A percentile compares a stretch with the other conserved stretches of the same genome.
These are phyloP conservation scores for Hortiboletus campestris DNA, from an alignment of 768 basidiomycete genomes.

Conservation along the genomic window DNA sequence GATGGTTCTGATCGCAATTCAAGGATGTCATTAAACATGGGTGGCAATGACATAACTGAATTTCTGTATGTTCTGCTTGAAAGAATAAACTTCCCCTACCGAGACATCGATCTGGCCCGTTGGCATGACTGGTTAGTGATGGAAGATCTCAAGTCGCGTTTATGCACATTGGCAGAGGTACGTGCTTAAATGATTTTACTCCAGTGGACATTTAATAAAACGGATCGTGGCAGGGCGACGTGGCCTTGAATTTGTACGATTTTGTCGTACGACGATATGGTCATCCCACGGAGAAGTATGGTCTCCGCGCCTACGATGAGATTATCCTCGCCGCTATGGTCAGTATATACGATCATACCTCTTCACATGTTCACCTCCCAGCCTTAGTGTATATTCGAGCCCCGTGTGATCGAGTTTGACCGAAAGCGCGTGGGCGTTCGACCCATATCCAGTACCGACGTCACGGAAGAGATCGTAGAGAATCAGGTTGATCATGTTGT, in stretches of 20 bases:
- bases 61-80: slow-evolving; percentile 78
- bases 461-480: slow-evolving; percentile 74
- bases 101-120: slow-evolving; percentile 71
- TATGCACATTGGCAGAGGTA: slow-evolving; percentile 89
- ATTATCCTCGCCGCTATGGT: slow-evolving; percentile 95
- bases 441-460: slow-evolving; percentile 51
- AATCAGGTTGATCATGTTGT: slow-evolving; percentile 55
- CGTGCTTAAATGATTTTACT: slow-evolving; percentile 21
- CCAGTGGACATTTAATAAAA: slow-evolving; percentile 6
- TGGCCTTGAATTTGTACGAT: slow-evolving; percentile 87
- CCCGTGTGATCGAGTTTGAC: slow-evolving; percentile 88
- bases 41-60: slow-evolving; percentile 93
- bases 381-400: slow-evolving; percentile 84
- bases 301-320: slow-evolving; percentile 90
- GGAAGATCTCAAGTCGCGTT: slow-evolving; percentile 83
- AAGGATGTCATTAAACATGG: slow-evolving; percentile 81
- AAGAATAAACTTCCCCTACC: slow-evolving; percentile 85
- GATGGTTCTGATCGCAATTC: slow-evolving; percentile 4
- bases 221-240: slow-evolving; percentile 60
- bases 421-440: slow-evolving; percentile 57
- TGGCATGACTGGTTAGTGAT: slow-evolving; percentile 89
- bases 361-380: neutral
- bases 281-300: slow-evolving; percentile 80
- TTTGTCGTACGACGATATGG: slow-evolving; percentile 81
- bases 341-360: slow-evolving; percentile 19